Evolutionary conservation across 441 rosid species (phyloP).

Genomic region (Aquilaria agallochum): DNA sequence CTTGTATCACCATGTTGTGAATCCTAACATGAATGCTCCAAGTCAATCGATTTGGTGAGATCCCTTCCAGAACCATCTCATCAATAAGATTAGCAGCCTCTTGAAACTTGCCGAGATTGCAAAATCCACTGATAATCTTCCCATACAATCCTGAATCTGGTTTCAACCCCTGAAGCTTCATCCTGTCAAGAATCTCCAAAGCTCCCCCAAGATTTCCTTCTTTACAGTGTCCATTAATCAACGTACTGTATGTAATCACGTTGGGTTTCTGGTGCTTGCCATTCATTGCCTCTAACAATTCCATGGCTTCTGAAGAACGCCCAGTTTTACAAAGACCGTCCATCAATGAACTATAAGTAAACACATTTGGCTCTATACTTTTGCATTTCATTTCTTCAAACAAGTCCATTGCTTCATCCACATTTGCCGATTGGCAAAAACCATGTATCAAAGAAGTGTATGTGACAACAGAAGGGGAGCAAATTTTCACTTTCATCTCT

Average conservation of each 20-base stretch:
- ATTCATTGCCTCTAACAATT: conserved; percentile 59
- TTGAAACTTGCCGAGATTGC: conserved; percentile 45
- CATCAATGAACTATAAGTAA: conserved; percentile 81
- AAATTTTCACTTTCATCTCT: conserved; percentile 74
- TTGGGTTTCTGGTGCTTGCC: conserved; percentile 56
- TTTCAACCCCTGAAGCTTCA: conserved; percentile 89
- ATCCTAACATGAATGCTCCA: conserved; percentile 76
- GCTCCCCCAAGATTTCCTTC: conserved; percentile 66
- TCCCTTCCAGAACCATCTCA: conserved; percentile 71
- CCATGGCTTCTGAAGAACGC: conserved; percentile 50
- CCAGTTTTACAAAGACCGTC: conserved; percentile 79
- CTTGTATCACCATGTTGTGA: conserved; percentile 56
- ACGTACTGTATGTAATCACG: conserved; percentile 60
- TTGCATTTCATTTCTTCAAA: conserved; percentile 68
- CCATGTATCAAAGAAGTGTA: conserved; percentile 75
- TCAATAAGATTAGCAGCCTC: conserved; percentile 93
- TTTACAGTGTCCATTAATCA: conserved; percentile 71
- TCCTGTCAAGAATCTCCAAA: conserved; percentile 67
- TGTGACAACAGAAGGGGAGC: conserved; percentile 80
- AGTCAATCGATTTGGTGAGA: conserved; percentile 63
- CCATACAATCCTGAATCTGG: conserved; percentile 87
- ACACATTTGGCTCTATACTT: conserved; percentile 79
- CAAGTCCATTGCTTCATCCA: conserved; percentile 59
- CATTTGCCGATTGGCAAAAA: conserved; percentile 50
- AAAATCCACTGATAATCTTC: conserved; percentile 61